These are phyloP conservation scores for Rhodotorula sp. DNA, from an alignment of 1,284 basidiomycete species.

Conservation along the genomic window DNA sequence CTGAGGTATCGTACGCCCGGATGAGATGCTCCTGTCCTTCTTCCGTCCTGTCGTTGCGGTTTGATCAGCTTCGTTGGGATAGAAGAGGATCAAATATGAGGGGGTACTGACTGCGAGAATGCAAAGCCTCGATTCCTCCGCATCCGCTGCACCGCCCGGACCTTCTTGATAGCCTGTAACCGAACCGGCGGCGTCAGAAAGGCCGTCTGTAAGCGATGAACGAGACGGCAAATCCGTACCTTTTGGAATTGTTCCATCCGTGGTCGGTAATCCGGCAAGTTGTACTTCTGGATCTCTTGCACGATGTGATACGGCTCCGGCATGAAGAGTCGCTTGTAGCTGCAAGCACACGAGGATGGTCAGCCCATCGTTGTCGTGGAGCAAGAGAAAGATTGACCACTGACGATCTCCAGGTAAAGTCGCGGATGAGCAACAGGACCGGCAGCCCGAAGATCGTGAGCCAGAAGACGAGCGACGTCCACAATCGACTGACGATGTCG, in stretches of 20 bases:
- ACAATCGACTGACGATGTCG: constrained; percentile 81
- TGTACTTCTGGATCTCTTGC: constrained; percentile 64
- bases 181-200: too few species aligned
- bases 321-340: constrained; percentile 84
- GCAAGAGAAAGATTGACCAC: constrained; percentile 42
- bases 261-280: constrained; percentile 74
- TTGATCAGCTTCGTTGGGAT: too few species aligned
- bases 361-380: constrained; percentile 30
- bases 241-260: constrained; percentile 81
- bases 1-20: constrained; percentile 44
- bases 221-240: constrained; percentile 10
- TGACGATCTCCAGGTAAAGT: constrained; percentile 94
- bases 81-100: too few species aligned
- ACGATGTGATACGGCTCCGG: constrained; percentile 95
- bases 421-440: constrained; percentile 78
- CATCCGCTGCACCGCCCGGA: constrained; percentile 91
- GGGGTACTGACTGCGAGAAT: constrained; percentile 68
- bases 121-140: constrained; percentile 90
- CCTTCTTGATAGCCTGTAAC: constrained; percentile 86
- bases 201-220: background rate
- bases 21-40: constrained; percentile 47
- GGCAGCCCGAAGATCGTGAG: constrained; percentile 86
- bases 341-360: constrained; percentile 47
- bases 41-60: constrained; percentile 38
- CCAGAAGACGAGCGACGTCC: constrained; percentile 84